phyloP scores from a whole-genome alignment of 495 filamentous ascomycete genomes.

The Lasiosphaeria ovina region DNA sequence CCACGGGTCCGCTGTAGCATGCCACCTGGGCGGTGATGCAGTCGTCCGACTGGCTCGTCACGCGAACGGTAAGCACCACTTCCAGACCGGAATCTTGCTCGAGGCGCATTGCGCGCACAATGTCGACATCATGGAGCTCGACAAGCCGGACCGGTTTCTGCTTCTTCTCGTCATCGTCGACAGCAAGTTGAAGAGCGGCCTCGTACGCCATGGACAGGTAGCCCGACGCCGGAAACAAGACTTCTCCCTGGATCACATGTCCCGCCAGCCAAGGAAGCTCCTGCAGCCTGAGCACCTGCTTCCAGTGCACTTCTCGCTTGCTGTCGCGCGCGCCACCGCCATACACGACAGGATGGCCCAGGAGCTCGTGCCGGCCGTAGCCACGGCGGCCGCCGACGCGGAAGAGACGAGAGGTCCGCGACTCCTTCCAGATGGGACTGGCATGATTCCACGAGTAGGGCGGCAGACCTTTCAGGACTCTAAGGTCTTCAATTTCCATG shows the following conservation, averaged over 20 bases:
- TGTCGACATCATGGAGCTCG: slow-evolving; percentile 1
- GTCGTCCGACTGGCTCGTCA: neutral
- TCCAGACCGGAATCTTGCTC: neutral
- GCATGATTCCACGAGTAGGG: slow-evolving; percentile 48
- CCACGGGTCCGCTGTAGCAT: neutral
- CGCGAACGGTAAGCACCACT: neutral
- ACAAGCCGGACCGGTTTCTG: neutral
- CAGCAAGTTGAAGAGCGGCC: slow-evolving; percentile 29
- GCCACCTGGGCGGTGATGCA: neutral
- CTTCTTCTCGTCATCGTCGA: slow-evolving; percentile 2
- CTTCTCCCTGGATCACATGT: slow-evolving; percentile 37
- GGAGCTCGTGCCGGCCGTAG: slow-evolving; percentile 19
- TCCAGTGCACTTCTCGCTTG: slow-evolving; percentile 39
- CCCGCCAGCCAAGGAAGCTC: slow-evolving; percentile 51
- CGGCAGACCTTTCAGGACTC: slow-evolving; percentile 38
- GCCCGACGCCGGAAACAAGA: slow-evolving; percentile 56
- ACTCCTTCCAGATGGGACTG: slow-evolving; percentile 41
- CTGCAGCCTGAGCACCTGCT: slow-evolving; percentile 38
- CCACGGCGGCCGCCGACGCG: slow-evolving; percentile 33
- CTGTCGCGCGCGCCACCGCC: slow-evolving; percentile 19
- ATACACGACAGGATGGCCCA: slow-evolving; percentile 19
- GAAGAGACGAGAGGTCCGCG: slow-evolving; percentile 37
- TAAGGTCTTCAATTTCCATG: neutral
- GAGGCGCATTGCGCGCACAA: neutral
- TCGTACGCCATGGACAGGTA: slow-evolving; percentile 57